Evolutionary conservation across 495 filamentous ascomycete genomes (phyloP).

Genomic region (Hypoxylon fuscum): DNA sequence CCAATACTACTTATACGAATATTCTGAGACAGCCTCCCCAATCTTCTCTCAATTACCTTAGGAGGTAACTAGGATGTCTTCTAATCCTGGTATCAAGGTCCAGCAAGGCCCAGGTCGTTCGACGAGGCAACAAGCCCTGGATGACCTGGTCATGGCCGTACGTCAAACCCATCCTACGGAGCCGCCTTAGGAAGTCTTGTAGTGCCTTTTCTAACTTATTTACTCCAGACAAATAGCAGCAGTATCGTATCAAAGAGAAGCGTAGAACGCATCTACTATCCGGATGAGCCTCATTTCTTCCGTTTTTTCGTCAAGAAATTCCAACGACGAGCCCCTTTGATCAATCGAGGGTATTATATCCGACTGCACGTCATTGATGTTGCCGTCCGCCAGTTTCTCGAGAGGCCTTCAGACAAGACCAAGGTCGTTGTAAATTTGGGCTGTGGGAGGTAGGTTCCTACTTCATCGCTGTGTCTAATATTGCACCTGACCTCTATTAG

Average conservation of each 20-base stretch:
- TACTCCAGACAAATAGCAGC: conserved; percentile 80
- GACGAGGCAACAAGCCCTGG: conserved; percentile 52
- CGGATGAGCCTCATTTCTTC: conserved; percentile 79
- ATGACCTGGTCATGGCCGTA: conserved; percentile 77
- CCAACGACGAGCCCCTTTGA: conserved; percentile 79
- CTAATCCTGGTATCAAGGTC: conserved; percentile 41
- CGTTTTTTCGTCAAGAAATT: conserved; percentile 87
- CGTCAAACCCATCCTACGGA: conserved; percentile 41
- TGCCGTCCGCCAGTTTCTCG: conserved; percentile 74
- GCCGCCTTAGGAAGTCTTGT: background rate
- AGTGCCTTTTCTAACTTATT: conserved; percentile 27
- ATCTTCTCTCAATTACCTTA: background rate
- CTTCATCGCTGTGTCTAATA: conserved; percentile 8
- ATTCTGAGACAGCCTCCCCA: background rate
- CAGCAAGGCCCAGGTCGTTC: conserved; percentile 39
- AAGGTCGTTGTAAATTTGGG: conserved; percentile 88
- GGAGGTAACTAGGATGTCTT: conserved; percentile 24
- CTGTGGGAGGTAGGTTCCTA: conserved; percentile 79
- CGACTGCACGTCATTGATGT: conserved; percentile 83
- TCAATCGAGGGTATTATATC: conserved; percentile 89
- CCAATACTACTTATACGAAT: too few species aligned
- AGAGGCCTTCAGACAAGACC: conserved; percentile 62
- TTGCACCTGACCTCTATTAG: conserved; percentile 53
- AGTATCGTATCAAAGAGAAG: conserved; percentile 91
- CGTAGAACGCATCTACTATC: conserved; percentile 83